Evolutionary conservation across 306 rosid genomes (phyloP), one percentile per base, ranked within the genome.

Genomic region (Rosa chinensis): DNA sequence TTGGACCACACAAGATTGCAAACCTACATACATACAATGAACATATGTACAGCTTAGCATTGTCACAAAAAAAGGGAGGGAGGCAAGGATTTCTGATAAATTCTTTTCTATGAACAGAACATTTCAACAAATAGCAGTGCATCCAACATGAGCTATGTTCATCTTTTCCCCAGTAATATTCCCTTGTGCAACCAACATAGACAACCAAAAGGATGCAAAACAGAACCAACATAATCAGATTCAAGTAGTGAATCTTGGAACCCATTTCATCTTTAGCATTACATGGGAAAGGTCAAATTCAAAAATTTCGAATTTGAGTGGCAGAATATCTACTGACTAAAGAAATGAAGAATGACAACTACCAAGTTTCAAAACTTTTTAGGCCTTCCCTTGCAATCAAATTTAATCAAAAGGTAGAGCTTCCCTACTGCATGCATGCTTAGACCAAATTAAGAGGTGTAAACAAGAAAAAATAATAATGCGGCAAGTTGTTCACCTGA

Each of bases 1-100:
- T 93, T 96, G 55, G 99, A 96, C 99, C 99, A 96, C 59, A 89
- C 99, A 72, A 96, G 98, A 84, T 93, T 96, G 89, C 99, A 96
- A 23, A 96, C 99, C 99, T 96, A 85, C 77, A 88, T 74, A 80
- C 75, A 67, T 56, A 66, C 76, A 84, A 49, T 70, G 50, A 72
- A 74, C 44, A 77, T 21, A 80, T 63, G 72, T 76, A 68, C 61
- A 50, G 74, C 79, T 13, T n/a, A 44, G 69, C 32, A 62, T 56
- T 53, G 43, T 21, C 17, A 48, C 52, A 67, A 21, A 23, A 68
- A 70, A 23, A 6, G 53, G 39, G 43, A 43, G 61, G 45, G 74
- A 5, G 47, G 58, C 43, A 39, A n/a, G 69, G 53, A 17, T 43
- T 68, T 45, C 63, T 43, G 10, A 23, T 10, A 45, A 45, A 44